Evolutionary conservation across 2,329 filamentous ascomycete genomes (phyloP), one percentile per base, ranked within the genome.

Genomic region (Xylariaceae sp.): DNA sequence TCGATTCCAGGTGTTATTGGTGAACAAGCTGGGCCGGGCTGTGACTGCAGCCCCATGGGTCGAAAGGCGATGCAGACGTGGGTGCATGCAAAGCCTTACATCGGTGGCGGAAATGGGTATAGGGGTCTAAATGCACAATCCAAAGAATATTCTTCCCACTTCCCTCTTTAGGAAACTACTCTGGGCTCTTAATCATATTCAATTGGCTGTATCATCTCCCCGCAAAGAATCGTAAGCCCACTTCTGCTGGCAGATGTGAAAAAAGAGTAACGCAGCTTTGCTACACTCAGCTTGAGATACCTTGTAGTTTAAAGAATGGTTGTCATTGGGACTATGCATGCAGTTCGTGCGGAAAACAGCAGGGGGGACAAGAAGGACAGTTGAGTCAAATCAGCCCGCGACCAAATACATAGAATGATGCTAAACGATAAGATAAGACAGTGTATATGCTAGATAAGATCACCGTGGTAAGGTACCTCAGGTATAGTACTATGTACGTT

Each of bases 121-220:
- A 37, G 29, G 47, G 47, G n/a, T n/a, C n/a, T n/a, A n/a, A n/a
- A n/a, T n/a, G n/a, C 36, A 32, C 32, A 37, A 45, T 15, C 29
- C 18, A 40, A 21, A 35, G 36, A 50, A 39, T 24, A 24, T 42
- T 47, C 54, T 16, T 36, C 51, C 43, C 42, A 45, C 51, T 55
- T 55, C 44, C 55, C 44, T 29, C 3, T 58, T 55, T 27, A 27
- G 51, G 55, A 18, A 55, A 26, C 27, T 27, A 13, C 41, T 18
- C 15, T 23, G 16, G 44, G 26, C 39, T 35, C 27, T 42, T n/a
- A n/a, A n/a, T n/a, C n/a, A n/a, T n/a, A n/a, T n/a, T n/a, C n/a
- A n/a, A n/a, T n/a, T n/a, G n/a, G n/a, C n/a, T n/a, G n/a, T n/a
- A n/a, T n/a, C 39, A 18, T 27, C 36, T 43, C 42, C 37, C 36